Percentiles rank a stretch among this genome's conserved stretches.
Conservation (phyloP, 2,329 filamentous ascomycete genomes). For the Calycina marina region DNA sequence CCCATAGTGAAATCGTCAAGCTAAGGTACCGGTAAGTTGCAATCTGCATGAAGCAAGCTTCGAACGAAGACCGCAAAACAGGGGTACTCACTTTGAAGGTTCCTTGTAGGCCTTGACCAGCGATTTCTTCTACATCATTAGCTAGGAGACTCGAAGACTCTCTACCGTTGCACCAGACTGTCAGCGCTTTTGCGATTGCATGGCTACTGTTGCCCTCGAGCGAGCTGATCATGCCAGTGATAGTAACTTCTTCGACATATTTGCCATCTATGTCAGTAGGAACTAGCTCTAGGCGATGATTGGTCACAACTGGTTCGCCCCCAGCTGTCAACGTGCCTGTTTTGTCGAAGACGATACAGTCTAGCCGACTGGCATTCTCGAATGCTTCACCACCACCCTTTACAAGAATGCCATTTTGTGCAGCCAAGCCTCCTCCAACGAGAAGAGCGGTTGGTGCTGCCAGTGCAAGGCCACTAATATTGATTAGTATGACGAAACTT, state of each 20-base stretch:
- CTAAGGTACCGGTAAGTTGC: too few species aligned
- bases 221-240: constrained; percentile 40
- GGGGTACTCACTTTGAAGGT: constrained; percentile 25
- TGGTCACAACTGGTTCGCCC: constrained; percentile 52
- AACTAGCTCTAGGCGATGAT: constrained; percentile 8
- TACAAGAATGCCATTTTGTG: constrained; percentile 40
- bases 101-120: constrained; percentile 57
- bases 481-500: too few species aligned
- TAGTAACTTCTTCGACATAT: constrained; percentile 5
- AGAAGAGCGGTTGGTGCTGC: constrained; percentile 44
- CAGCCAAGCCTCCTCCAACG: constrained; percentile 41
- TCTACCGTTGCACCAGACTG: constrained; percentile 39
- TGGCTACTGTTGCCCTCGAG: constrained; percentile 62
- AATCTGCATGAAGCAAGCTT: too few species aligned
- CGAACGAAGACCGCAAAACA: too few species aligned
- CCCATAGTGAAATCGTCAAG: constrained; percentile 18
- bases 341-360: constrained; percentile 45
- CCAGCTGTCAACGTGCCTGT: constrained; percentile 43
- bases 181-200: constrained; percentile 57
- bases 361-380: constrained; percentile 38
- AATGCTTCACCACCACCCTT: constrained; percentile 46
- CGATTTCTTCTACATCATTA: constrained; percentile 44
- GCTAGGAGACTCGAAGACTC: constrained; percentile 23
- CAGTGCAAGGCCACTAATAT: constrained; percentile 42
- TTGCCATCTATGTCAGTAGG: not conserved